A percentile compares a stretch with the other conserved stretches of the same genome.
Conservation (phyloP, 257 asterid species). For the Fraxinus cuspidata region DNA sequence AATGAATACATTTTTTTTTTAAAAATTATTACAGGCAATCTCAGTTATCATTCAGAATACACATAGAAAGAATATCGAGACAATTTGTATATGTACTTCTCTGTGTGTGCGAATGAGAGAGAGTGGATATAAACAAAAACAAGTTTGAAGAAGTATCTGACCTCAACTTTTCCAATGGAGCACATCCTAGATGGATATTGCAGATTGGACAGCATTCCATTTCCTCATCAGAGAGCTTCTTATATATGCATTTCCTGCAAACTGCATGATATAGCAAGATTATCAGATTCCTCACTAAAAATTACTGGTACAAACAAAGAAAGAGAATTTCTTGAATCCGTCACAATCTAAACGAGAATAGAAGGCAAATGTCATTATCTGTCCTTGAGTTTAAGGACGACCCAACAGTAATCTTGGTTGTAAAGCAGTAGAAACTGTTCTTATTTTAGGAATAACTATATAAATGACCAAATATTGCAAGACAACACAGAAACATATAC, state of each 20-base stretch:
- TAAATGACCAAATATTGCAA: neutral
- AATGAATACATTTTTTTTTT: neutral
- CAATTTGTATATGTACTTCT: neutral
- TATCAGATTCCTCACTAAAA: slow-evolving; percentile 14
- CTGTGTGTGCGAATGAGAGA: neutral
- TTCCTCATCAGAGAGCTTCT: slow-evolving; percentile 48
- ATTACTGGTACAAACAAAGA: neutral
- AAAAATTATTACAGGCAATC: neutral
- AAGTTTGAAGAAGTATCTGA: neutral
- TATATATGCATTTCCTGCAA: slow-evolving; percentile 64
- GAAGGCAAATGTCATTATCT: neutral
- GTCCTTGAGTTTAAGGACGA: neutral
- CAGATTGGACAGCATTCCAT: slow-evolving; percentile 58
- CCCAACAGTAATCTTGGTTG: neutral
- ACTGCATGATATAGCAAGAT: slow-evolving; percentile 33
- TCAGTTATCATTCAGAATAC: neutral
- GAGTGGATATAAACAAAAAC: neutral
- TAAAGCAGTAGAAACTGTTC: neutral
- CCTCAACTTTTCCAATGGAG: slow-evolving; percentile 72
- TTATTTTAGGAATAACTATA: neutral
- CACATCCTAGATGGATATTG: slow-evolving; percentile 50
- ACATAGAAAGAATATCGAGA: slow-evolving; percentile 12
- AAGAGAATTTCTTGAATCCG: neutral
- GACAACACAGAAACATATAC: neutral
- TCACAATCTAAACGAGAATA: neutral